These are phyloP conservation scores for Helicostylum pulchrum DNA, from an alignment of 192 early-diverging fungal species.

Conservation along the genomic window DNA sequence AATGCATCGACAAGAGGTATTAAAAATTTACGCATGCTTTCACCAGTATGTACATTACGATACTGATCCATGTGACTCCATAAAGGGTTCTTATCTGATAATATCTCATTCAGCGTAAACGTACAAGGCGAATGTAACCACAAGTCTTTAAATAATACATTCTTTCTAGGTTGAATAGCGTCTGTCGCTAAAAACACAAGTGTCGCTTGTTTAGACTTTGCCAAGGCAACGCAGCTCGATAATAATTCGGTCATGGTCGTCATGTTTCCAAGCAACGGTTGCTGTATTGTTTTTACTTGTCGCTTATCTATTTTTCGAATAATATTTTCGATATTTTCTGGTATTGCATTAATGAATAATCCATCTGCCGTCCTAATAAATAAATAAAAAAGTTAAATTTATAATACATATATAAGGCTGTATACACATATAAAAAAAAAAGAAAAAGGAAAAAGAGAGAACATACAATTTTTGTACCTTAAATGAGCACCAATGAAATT, in stretches of 20 bases:
- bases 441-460: not conserved
- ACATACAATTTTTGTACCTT: slow-evolving; percentile 18
- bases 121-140: slow-evolving; percentile 43
- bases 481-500: slow-evolving; percentile 37
- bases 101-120: slow-evolving; percentile 44
- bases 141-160: slow-evolving; percentile 37
- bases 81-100: slow-evolving; percentile 17
- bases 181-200: slow-evolving; percentile 54
- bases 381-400: not conserved
- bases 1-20: slow-evolving; percentile 32
- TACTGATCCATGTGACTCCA: slow-evolving; percentile 21
- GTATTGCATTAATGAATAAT: slow-evolving; percentile 26
- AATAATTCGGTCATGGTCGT: not conserved
- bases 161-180: slow-evolving; percentile 33
- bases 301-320: slow-evolving; percentile 10
- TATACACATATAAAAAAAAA: slow-evolving; percentile 26
- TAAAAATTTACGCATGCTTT: slow-evolving; percentile 24
- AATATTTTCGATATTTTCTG: slow-evolving; percentile 27
- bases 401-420: not conserved
- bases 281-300: not conserved
- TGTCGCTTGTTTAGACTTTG: slow-evolving; percentile 14
- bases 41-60: slow-evolving; percentile 15
- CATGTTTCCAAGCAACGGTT: not conserved
- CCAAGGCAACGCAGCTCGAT: slow-evolving; percentile 3
- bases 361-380: slow-evolving; percentile 31